Evolutionary conservation across 192 early-diverging fungal genomes (phyloP), one percentile per base, ranked within the genome.

Genomic region (Entomortierella lignicola): DNA sequence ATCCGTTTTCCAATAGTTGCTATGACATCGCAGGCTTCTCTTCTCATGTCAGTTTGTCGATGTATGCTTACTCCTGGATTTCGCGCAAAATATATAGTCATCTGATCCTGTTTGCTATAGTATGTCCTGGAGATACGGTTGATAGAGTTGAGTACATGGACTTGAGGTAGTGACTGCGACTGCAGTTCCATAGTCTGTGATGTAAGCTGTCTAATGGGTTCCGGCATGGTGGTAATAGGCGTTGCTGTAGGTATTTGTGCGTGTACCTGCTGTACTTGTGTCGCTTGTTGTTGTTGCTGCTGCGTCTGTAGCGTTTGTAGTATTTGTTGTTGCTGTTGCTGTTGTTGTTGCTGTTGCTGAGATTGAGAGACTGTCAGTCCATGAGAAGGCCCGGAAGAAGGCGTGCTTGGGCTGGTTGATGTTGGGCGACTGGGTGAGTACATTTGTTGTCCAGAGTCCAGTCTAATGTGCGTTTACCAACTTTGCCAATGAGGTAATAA

Each of bases 1-100:
- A 88, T 71, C 56, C 82, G 83, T 27, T 83, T 84, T 17, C 86
- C 88, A 27, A 88, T 82, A 43, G 72, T 71, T 21, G 79, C 69
- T 25, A 89, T 88, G 60, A 88, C 85, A 66, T 84, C 81, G 66
- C 86, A 88, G 27, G 67, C 71, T 41, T 84, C 79, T 53, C 69
- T 72, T 11, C 82, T 53, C 57, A 74, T 67, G 54, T 79, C 56
- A 21, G 75, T 23, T 41, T 79, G 75, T 23, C 67, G 60, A n/a
- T 79, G 55, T 25, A 64, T n/a, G 18, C 57, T 64, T 37, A 70
- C 30, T 0, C 56, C 75, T 44, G 75, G 75, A 15, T 69, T 61
- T 11, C 66, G 55, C 6, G 75, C 62, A 20, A 21, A 34, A 23
- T 79, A 79, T 3, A 79, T 60, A 39, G 42, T 66, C 6, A 23